Evolutionary conservation across 2,329 filamentous ascomycete species (phyloP), one percentile per base, ranked within the genome.

Genomic region (Erysiphe pulchra): DNA sequence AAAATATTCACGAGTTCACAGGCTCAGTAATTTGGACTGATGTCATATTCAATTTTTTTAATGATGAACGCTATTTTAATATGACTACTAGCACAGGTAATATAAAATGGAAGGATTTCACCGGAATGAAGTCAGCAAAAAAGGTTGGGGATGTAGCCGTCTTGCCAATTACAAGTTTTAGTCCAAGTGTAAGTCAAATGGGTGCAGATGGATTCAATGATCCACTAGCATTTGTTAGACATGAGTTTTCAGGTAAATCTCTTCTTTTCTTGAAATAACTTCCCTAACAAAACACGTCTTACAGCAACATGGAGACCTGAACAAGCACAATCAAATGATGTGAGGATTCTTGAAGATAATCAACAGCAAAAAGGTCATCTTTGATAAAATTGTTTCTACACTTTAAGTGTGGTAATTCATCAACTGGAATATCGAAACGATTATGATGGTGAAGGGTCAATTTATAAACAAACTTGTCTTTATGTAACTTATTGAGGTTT

Each of bases 21-120:
- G 90, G 90, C 0, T 90, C 90, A 0, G 90, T 82, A 0, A 64
- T 92, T 34, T 98, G 90, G 90, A 98, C 90, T 0, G 90, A 98
- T 61, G 68, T 70, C 18, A 71, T 98, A 50, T 93, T 98, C 63
- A 70, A 76, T 49, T 98, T 92, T 64, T 83, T 98, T 66, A 98
- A 95, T 61, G 79, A 95, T 59, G 70, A 75, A 24, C 74, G 79
- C 7, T 94, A 80, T 64, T 98, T 94, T 58, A 77, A 92, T 58
- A 80, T 85, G 69, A 67, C 62, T 49, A 68, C 70, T 16, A 50
- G 55, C 14, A 79, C 74, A 57, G 75, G 74, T 50, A 77, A 80
- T 52, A 81, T 95, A 53, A 80, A 85, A 40, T 94, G 78, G 68
- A 68, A 71, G 54, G 80, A 93, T 52, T 98, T 98, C 57, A 92